Evolutionary conservation across 169 alveolate genomes (phyloP), one percentile per base, ranked within the genome.

Genomic region (Nephromyces sp.): DNA sequence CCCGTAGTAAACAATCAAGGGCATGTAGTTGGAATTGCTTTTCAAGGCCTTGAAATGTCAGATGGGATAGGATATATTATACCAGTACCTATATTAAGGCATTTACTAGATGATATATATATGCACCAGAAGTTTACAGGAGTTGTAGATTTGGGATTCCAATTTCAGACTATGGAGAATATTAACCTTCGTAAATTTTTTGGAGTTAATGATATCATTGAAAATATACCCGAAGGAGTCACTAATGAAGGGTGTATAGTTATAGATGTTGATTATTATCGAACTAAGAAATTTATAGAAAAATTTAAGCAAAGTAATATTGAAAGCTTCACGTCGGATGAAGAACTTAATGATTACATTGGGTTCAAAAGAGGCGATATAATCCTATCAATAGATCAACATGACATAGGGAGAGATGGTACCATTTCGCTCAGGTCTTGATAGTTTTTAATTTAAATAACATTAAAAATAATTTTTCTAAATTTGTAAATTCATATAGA

Each of bases 21-120:
- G 25, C 84, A 86, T 51, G 93, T 89, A 27, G 87, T 83, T 21
- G 94, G 94, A 15, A 90, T 89, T 29, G 89, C 94, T 21, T 89
- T 86, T 77, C 94, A 89, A 81, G 90, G 92, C 0, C 82, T 74
- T 72, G 90, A 81, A 68, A 83, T 76, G 69, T 80, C 92, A 31
- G 90, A 88, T 57, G 88, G 80, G 76, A 84, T 84, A 1, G 92
- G 85, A 6, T 89, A 83, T 67, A 88, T 89, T 21, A 86, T 89
- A 1, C 94, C 94, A 2, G 80, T 78, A 30, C 81, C 85, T n/a
- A 78, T 89, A 2, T 74, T 89, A 1, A 62, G 72, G 6, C 93
- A 86, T 35, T 83, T 89, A 52, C 79, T 89, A 27, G 62, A 79
- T 52, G 92, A 89, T 24, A 27, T 89, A 5, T 72, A 70, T n/a